phyloP scores from a whole-genome alignment of 208 protist genomes.

The Acanthamoeba lenticulata region DNA sequence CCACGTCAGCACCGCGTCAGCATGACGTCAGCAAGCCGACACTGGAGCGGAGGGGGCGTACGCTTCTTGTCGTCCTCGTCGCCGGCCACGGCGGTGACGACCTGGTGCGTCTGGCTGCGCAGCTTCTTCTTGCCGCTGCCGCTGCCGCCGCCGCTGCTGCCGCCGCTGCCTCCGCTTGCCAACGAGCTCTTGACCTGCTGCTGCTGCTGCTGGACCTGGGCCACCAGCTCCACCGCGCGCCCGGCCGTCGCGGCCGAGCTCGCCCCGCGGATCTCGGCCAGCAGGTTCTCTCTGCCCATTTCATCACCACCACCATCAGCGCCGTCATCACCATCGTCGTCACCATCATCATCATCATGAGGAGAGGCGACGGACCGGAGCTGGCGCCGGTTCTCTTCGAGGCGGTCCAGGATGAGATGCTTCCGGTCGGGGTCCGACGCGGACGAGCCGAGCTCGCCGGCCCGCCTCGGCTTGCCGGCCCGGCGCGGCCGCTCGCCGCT shows the following conservation, averaged over 20 bases:
- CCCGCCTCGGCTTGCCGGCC: background rate
- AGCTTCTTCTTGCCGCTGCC: too few relatives aligned
- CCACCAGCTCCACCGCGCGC: background rate
- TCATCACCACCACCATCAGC: too few relatives aligned
- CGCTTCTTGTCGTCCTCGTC: too few relatives aligned
- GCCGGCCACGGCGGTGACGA: too few relatives aligned
- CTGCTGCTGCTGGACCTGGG: background rate
- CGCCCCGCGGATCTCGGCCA: background rate
- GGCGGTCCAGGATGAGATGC: background rate
- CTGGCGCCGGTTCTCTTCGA: background rate
- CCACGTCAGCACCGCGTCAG: background rate
- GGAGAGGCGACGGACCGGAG: background rate
- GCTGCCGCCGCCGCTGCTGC: too few relatives aligned
- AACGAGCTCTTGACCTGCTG: background rate
- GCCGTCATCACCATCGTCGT: too few relatives aligned
- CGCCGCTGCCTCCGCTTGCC: too few relatives aligned
- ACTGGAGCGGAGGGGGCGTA: background rate
- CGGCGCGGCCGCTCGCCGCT: background rate
- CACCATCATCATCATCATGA: too few relatives aligned
- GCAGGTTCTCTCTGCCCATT: background rate
- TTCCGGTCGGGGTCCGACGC: background rate
- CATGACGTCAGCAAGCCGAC: background rate
- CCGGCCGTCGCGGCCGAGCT: background rate
- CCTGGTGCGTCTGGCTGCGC: too few relatives aligned
- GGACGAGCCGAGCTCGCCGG: background rate